Conservation (phyloP, 495 filamentous ascomycete genomes). For the Xylaria longipes region DNA sequence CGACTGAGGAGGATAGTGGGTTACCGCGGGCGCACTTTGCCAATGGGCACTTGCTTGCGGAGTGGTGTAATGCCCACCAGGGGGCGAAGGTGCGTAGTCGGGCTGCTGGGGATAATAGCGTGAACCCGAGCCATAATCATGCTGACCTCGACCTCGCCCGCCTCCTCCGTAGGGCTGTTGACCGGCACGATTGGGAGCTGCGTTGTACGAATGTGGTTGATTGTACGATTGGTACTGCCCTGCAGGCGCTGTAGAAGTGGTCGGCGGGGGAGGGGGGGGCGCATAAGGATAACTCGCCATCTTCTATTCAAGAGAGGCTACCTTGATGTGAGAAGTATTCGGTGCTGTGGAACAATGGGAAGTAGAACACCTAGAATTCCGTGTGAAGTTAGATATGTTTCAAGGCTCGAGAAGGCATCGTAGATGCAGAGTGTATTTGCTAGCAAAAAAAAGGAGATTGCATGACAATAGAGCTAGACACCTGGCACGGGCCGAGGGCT, state of each 20-base stretch:
- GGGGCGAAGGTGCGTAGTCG: conserved; percentile 32
- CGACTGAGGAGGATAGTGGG: conserved; percentile 42
- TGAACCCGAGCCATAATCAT: conserved; percentile 35
- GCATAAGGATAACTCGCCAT: conserved; percentile 60
- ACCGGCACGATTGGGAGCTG: conserved; percentile 34
- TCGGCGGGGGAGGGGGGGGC: conserved; percentile 60
- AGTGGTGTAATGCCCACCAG: conserved; percentile 34
- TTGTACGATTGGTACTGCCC: conserved; percentile 46
- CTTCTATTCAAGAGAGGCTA: conserved; percentile 22
- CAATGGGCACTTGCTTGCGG: conserved; percentile 45
- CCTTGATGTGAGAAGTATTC: neutral
- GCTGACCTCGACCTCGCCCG: conserved; percentile 37
- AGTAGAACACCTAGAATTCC: conserved; percentile 2
- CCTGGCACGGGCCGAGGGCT: neutral
- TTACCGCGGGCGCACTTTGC: conserved; percentile 40
- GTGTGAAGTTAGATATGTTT: conserved; percentile 13
- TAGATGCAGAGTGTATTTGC: neutral
- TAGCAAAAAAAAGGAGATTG: neutral
- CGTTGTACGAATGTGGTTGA: conserved; percentile 41
- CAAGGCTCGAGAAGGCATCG: neutral
- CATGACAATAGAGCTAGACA: neutral
- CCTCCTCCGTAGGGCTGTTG: conserved; percentile 32
- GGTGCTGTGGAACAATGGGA: conserved; percentile 5
- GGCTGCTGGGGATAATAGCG: conserved; percentile 36
- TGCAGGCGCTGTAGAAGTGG: conserved; percentile 45